Evolutionary conservation across 176 grass and related monocot genomes (phyloP), one percentile per base, ranked within the genome.

Genomic region (Urochloa ruziziensis): DNA sequence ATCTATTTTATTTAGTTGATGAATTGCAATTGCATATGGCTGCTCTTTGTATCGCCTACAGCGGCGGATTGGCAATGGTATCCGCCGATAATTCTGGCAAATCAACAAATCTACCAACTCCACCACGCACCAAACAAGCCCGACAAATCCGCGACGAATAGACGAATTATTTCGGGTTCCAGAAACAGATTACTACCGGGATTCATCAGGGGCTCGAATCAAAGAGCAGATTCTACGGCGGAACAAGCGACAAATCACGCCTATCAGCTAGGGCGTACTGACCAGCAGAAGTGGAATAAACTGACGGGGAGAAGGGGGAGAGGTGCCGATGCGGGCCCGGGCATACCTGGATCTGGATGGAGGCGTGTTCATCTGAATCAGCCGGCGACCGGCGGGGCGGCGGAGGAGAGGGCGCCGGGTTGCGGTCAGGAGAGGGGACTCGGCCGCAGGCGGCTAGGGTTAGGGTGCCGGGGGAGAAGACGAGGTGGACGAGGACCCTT

Each of bases 301-400:
- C 15, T 54, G 3, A 27, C 4, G 18, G 19, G 49, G 5, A 39
- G 12, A 58, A 56, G 43, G 11, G 32, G 40, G 29, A 24, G 61
- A 65, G 61, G 19, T 21, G 25, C 2, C 12, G 59, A 34, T 34
- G 43, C 42, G 47, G 47, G 51, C 15, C 34, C 14, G 12, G 11
- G 33, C 47, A 25, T 80, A 80, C 78, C 78, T 68, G 78, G 62
- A 80, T 80, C 78, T 80, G 78, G 78, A 80, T 1, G 63, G 78
- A 56, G 78, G 49, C 63, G 63, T 40, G 78, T 68, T 80, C 78
- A 80, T 80, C 33, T 56, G 7, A 36, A 29, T 68, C 47, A 21
- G 43, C 6, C 43, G 77, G 42, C 43, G 43, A 8, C 35, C 36
- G 48, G 14, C 30, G 30, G 14, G 18, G 61, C 5, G 5, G 76